Conservation (phyloP, 768 basidiomycete species). For the Rickenella mellea region DNA sequence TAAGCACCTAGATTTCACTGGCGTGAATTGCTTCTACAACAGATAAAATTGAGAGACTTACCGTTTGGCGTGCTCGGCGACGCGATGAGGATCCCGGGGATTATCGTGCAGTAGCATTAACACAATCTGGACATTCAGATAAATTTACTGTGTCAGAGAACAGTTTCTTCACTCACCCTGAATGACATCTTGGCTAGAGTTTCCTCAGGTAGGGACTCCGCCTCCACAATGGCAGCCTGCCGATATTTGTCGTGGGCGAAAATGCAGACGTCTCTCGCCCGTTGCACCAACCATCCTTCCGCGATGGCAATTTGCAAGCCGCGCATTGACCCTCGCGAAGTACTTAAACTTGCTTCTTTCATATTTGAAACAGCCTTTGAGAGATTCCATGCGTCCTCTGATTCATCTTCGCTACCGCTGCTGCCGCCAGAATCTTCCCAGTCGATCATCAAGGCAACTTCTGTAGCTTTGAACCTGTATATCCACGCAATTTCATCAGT, state of each 20-base stretch:
- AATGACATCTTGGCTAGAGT: conserved; percentile 59
- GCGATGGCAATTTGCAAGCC: conserved; percentile 57
- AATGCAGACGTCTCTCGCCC: conserved; percentile 68
- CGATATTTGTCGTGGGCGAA: conserved; percentile 70
- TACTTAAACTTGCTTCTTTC: conserved; percentile 26
- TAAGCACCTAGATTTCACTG: conserved; percentile 61
- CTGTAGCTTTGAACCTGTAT: conserved; percentile 59
- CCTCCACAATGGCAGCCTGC: conserved; percentile 60
- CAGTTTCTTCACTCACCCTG: conserved; percentile 30
- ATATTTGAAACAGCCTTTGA: conserved; percentile 41
- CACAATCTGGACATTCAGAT: conserved; percentile 38
- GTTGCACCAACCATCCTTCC: conserved; percentile 67
- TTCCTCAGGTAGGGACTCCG: conserved; percentile 36
- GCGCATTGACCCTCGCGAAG: conserved; percentile 48
- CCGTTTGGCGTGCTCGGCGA: conserved; percentile 64
- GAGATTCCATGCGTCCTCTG: conserved; percentile 38
- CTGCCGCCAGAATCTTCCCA: conserved; percentile 54
- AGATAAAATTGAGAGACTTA: conserved; percentile 14
- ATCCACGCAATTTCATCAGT: background rate
- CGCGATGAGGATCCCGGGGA: conserved; percentile 53
- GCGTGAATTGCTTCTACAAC: no score
- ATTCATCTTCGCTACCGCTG: conserved; percentile 29
- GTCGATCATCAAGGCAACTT: conserved; percentile 66
- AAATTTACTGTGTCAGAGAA: conserved; percentile 1
- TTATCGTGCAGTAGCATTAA: conserved; percentile 61